Evolutionary conservation across 352 stramenopile genomes (phyloP), one percentile per base, ranked within the genome.

Genomic region (Globisporangium polare): DNA sequence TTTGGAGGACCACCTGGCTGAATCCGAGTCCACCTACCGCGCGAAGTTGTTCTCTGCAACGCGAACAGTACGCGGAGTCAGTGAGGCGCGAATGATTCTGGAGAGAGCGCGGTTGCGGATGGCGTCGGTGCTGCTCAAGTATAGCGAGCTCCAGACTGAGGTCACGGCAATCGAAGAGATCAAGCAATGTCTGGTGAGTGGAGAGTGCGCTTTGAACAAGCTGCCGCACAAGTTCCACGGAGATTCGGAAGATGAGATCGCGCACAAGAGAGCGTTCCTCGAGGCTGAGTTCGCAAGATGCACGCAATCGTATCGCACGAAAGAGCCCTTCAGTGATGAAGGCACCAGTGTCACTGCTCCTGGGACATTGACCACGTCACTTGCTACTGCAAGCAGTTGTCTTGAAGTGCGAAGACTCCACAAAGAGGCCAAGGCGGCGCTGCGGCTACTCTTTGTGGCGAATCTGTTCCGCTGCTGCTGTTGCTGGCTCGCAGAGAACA

Each of bases 401-500:
- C 52, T 66, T 43, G 62, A 57, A 17, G 20, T 75, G 22, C 66
- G 71, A 20, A 56, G 59, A 5, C 62, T 87, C 1, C 73, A 88
- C 59, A 80, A 71, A 33, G 53, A 73, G 26, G 66, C 77, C 4
- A 68, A 65, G 0, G 27, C 26, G 1, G 69, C 75, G n/a, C 41
- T 90, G 35, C 74, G 78, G n/a, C 46, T 52, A 2, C 67, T 91
- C 13, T 79, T 91, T 9, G 35, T 89, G n/a, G 53, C 60, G 15
- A 88, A 88, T 57, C 57, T 88, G 17, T 76, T 91, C 17, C 77
- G 81, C 1, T 74, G 58, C 0, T 86, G 77, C 45, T 88, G 72
- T 59, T 91, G 72, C 54, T 91, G 77, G 77, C 65, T 91, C 0
- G 75, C 58, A 1, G 81, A 91, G 39, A 87, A 88, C 43, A 69